Percentiles rank a stretch among this genome's conserved stretches.
Evolutionary conservation across 257 asterid genomes (phyloP).

Genomic region (Phtheirospermum japonicum): DNA sequence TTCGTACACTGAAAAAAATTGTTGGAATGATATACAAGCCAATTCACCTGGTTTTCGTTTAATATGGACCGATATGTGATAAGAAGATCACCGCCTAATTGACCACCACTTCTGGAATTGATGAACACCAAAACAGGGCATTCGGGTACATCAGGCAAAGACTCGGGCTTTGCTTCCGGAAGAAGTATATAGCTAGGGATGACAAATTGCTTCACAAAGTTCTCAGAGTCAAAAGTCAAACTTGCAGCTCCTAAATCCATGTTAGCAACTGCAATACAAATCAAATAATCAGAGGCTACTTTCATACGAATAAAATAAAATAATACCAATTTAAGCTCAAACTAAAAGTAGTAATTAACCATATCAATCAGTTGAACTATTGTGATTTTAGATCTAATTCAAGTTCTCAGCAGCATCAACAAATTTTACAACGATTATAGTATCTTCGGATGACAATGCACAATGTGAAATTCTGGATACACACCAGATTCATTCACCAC

Average conservation of each 20-base stretch:
- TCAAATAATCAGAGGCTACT: not conserved
- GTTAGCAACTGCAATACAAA: slow-evolving; percentile 28
- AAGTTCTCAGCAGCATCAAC: not conserved
- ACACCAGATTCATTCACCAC: not conserved
- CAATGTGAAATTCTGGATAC: not conserved
- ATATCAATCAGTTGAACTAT: not conserved
- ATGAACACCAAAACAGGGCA: slow-evolving; percentile 86
- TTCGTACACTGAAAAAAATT: not conserved
- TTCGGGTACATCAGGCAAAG: slow-evolving; percentile 41
- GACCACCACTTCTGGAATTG: slow-evolving; percentile 92
- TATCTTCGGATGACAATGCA: not conserved
- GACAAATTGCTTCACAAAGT: slow-evolving; percentile 45
- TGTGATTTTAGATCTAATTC: not conserved
- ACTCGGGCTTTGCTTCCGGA: slow-evolving; percentile 34
- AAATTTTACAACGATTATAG: not conserved
- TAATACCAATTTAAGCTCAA: not conserved
- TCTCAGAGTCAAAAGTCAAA: slow-evolving; percentile 30
- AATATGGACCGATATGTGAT: slow-evolving; percentile 63
- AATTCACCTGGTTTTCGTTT: slow-evolving; percentile 40
- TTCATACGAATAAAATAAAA: not conserved
- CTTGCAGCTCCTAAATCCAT: slow-evolving; percentile 31
- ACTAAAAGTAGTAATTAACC: not conserved
- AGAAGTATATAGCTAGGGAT: slow-evolving; percentile 63
- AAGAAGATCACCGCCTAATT: slow-evolving; percentile 89
- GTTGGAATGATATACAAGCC: not conserved